Conservation (phyloP, 345 rosid genomes). For the Eucalyptus grandis region DNA sequence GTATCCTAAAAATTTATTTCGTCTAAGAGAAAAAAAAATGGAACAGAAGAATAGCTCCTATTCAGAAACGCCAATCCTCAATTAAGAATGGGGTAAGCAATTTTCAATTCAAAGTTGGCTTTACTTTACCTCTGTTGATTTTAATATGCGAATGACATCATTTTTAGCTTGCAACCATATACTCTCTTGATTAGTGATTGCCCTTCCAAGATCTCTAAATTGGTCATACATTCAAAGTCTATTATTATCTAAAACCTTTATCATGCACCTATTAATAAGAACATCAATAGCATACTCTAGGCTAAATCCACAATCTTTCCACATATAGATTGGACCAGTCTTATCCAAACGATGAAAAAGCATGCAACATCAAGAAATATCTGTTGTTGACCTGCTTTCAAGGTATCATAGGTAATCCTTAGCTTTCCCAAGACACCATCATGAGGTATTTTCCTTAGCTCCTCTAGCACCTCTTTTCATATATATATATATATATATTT, state of each 20-base stretch:
- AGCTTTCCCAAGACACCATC: too few species aligned
- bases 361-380: too few species aligned
- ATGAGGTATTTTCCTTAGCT: accelerated
- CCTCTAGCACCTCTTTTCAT: accelerated
- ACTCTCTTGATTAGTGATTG: accelerated
- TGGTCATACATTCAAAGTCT: neutral
- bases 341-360: too few species aligned
- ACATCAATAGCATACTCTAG: too few species aligned
- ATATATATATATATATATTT: accelerated
- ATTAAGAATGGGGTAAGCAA: neutral
- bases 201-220: neutral
- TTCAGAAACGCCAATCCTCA: neutral
- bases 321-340: accelerated
- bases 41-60: neutral
- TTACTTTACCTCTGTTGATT: neutral
- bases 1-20: neutral
- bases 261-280: neutral
- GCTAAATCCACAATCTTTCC: too few species aligned
- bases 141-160: accelerated
- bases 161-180: accelerated
- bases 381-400: accelerated
- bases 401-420: too few species aligned
- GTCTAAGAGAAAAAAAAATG: neutral
- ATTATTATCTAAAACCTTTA: neutral
- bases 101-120: neutral